A percentile compares a stretch with the other conserved stretches of the same genome.
Conservation (phyloP, 1,139 yeast genomes). For the Meyerozyma smithsonii region DNA sequence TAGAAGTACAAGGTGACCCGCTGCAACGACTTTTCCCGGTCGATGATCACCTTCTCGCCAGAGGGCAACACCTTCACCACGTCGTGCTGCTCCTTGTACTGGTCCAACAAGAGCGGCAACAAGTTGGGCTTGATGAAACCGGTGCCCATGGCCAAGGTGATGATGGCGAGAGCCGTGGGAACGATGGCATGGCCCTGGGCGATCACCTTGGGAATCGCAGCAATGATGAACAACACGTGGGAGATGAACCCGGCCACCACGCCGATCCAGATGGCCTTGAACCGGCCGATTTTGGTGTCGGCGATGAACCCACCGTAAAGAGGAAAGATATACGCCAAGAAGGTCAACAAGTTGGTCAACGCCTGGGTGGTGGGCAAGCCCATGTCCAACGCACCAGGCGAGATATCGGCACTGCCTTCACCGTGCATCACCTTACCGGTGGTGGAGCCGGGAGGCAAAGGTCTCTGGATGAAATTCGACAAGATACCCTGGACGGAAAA, state of each 20-base stretch:
- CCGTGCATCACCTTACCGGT: slow-evolving; percentile 14
- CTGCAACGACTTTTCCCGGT: slow-evolving; percentile 67
- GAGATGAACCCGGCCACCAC: slow-evolving; percentile 20
- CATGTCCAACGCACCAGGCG: slow-evolving; percentile 19
- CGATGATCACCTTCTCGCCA: slow-evolving; percentile 68
- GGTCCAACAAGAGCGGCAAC: slow-evolving; percentile 50
- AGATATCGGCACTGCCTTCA: slow-evolving; percentile 8
- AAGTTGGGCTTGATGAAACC: slow-evolving; percentile 45
- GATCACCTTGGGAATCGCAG: slow-evolving; percentile 17
- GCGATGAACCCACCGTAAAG: slow-evolving; percentile 20
- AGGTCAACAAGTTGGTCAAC: slow-evolving; percentile 16
- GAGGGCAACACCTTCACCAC: slow-evolving; percentile 53
- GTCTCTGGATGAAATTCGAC: slow-evolving; percentile 19
- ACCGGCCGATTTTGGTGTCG: slow-evolving; percentile 18
- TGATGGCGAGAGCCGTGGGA: slow-evolving; percentile 16
- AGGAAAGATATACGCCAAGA: slow-evolving; percentile 19
- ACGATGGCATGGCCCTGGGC: slow-evolving; percentile 15
- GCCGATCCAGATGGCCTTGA: slow-evolving; percentile 20
- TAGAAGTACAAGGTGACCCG: slow-evolving; percentile 74
- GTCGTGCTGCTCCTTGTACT: slow-evolving; percentile 49
- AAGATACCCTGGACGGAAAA: slow-evolving; percentile 16
- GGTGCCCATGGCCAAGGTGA: slow-evolving; percentile 15
- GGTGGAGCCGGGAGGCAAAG: slow-evolving; percentile 13
- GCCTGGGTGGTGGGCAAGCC: slow-evolving; percentile 17
- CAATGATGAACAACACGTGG: slow-evolving; percentile 20